Conservation (phyloP, 371 early-diverging fungal species). For the Mortierella sp. region DNA sequence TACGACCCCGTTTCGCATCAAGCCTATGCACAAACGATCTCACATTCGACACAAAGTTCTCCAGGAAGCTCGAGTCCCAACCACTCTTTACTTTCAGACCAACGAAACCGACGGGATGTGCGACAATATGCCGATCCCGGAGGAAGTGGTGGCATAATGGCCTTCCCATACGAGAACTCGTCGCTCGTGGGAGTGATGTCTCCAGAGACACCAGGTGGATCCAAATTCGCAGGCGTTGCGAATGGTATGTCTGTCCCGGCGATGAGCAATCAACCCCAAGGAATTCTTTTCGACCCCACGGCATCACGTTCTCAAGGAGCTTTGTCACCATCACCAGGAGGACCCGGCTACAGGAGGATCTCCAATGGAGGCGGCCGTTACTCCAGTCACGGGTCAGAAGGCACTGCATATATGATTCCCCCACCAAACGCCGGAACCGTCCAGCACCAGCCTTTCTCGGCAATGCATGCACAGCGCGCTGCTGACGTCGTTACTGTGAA, state of each 20-base stretch:
- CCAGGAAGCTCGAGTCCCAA: constrained; percentile 54
- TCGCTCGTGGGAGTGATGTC: constrained; percentile 15
- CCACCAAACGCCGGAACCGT: constrained; percentile 18
- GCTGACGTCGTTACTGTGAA: background rate
- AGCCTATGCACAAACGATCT: constrained; percentile 35
- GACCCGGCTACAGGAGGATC: constrained; percentile 24
- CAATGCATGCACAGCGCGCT: constrained; percentile 22
- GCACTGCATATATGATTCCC: constrained; percentile 28
- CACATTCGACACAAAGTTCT: constrained; percentile 43
- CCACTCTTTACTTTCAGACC: constrained; percentile 17
- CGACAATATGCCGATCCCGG: constrained; percentile 45
- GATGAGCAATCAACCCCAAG: constrained; percentile 23
- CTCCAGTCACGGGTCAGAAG: constrained; percentile 23
- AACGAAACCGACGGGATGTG: constrained; percentile 26
- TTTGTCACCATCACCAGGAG: constrained; percentile 21
- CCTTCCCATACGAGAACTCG: constrained; percentile 22
- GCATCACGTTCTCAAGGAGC: constrained; percentile 32
- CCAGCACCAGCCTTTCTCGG: constrained; percentile 37
- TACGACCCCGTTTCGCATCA: constrained; percentile 45
- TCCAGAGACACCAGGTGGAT: constrained; percentile 32
- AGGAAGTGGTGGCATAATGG: background rate
- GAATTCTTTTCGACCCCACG: constrained; percentile 45
- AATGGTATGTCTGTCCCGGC: constrained; percentile 30
- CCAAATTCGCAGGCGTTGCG: constrained; percentile 21
- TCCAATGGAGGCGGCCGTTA: constrained; percentile 32